Conservation (phyloP, 495 filamentous ascomycete species). For the Wilcoxina mikolae region DNA sequence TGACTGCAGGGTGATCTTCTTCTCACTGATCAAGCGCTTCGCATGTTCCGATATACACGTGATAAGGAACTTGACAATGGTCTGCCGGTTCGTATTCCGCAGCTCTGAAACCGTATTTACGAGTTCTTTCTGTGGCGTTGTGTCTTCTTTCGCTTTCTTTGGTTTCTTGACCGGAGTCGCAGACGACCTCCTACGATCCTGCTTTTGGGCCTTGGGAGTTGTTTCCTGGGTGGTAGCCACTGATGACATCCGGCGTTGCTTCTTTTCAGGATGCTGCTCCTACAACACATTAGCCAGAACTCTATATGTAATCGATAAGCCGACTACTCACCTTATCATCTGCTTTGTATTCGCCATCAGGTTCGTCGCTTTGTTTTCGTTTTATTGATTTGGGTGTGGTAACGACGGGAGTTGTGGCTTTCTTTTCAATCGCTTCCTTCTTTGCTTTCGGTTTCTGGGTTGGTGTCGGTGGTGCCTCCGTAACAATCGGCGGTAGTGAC, state of each 20-base stretch:
- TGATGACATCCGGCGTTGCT: conserved; percentile 15
- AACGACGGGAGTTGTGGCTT: conserved; percentile 9
- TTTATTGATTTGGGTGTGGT: conserved; percentile 12
- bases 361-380: conserved; percentile 21
- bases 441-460: neutral
- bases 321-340: conserved; percentile 6
- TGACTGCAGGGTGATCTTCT: conserved; percentile 37
- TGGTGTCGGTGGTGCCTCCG: neutral
- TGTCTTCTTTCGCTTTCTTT: conserved; percentile 13
- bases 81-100: conserved; percentile 25
- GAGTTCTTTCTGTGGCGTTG: conserved; percentile 25
- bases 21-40: conserved; percentile 40
- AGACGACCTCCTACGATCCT: neutral
- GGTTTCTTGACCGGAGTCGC: conserved; percentile 14
- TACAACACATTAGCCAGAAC: neutral
- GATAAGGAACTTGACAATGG: conserved; percentile 21
- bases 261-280: conserved; percentile 9
- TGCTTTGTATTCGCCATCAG: conserved; percentile 24
- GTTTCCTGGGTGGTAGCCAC: neutral
- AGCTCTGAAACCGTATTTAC: conserved; percentile 21
- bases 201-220: neutral
- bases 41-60: conserved; percentile 24
- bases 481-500: neutral
- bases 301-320: neutral
- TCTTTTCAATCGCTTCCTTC: neutral